Percentiles rank a stretch among this genome's conserved stretches.
Conservation (phyloP, 2,329 filamentous ascomycete species). For the Podosphaera leucotricha region DNA sequence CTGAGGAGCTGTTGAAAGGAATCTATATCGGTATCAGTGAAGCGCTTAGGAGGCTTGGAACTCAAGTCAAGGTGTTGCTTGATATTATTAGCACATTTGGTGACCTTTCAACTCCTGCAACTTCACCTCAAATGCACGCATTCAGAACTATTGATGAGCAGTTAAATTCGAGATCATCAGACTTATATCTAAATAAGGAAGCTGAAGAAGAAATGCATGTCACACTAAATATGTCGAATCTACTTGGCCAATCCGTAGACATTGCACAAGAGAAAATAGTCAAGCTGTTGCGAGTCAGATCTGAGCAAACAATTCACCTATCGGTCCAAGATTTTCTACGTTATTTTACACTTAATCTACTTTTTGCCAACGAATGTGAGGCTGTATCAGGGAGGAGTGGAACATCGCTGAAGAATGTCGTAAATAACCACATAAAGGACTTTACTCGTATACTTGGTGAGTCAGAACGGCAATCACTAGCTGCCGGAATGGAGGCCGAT, state of each 20-base stretch:
- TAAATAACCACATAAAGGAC: constrained; percentile 61
- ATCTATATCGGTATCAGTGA: constrained; percentile 80
- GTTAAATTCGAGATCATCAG: constrained; percentile 4
- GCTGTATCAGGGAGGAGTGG: constrained; percentile 61
- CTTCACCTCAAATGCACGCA: constrained; percentile 12
- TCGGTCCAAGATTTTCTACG: constrained; percentile 49
- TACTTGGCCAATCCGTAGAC: constrained; percentile 61
- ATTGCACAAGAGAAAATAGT: constrained; percentile 54
- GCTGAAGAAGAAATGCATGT: constrained; percentile 56
- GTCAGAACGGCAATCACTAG: constrained; percentile 48
- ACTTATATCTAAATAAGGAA: constrained; percentile 7
- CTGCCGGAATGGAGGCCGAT: constrained; percentile 56
- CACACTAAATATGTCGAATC: constrained; percentile 50
- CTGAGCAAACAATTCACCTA: constrained; percentile 46
- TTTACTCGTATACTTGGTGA: constrained; percentile 53
- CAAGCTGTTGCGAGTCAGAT: constrained; percentile 53
- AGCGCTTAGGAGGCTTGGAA: constrained; percentile 60
- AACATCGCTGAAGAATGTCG: constrained; percentile 49
- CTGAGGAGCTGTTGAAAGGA: constrained; percentile 57
- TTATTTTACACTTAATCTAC: constrained; percentile 60
- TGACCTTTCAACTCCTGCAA: constrained; percentile 9
- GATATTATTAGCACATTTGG: constrained; percentile 57
- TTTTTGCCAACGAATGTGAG: constrained; percentile 73
- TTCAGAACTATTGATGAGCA: constrained; percentile 11
- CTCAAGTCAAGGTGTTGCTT: constrained; percentile 82